Evolutionary conservation across 129 eudicot genomes (phyloP), one percentile per base, ranked within the genome.

Genomic region (Sambucus nigra): DNA sequence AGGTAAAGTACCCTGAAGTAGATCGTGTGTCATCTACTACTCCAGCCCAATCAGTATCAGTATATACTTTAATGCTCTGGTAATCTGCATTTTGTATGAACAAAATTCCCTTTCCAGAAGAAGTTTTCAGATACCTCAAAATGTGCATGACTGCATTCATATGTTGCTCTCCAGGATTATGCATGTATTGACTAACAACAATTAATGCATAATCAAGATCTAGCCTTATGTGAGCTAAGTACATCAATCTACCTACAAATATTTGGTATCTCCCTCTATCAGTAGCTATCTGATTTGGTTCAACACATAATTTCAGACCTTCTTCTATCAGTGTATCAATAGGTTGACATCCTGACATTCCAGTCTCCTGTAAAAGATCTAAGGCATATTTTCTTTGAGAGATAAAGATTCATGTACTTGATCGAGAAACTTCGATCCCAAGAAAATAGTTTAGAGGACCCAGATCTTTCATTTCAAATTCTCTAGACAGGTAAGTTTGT

Each of bases 1-100:
- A 41, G 47, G 47, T 41, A n/a, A 41, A 41, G 47, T 41, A 41
- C 5, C 47, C 12, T 41, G 47, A 41, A 41, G 47, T 12, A n/a
- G n/a, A n/a, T n/a, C n/a, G n/a, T 10, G 3, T 41, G n/a, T 3
- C 47, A 41, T 41, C 12, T 41, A 41, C 12, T 41, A 3, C 47
- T 41, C 47, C 15, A 41, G 47, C 15, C 47, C 15, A 41, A 12
- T 41, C 47, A 4, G 17, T n/a, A 7, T 41, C 47, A 5, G 47
- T 41, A 41, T 41, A 41, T 41, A 41, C 47, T 5, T 41, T n/a
- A 2, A 41, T 12, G 15, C 12, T 41, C 17, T 41, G 47, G 2
- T 41, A 3, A 10, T 10, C 3, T 12, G 5, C 17, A 41, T 41
- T 41, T 41, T 41, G 6, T 2, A n/a, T 7, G 47, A 41, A 41